Base-by-base conservation (phyloP, 2,329 filamentous ascomycete species). In the Scedosporium aurantiacum region DNA sequence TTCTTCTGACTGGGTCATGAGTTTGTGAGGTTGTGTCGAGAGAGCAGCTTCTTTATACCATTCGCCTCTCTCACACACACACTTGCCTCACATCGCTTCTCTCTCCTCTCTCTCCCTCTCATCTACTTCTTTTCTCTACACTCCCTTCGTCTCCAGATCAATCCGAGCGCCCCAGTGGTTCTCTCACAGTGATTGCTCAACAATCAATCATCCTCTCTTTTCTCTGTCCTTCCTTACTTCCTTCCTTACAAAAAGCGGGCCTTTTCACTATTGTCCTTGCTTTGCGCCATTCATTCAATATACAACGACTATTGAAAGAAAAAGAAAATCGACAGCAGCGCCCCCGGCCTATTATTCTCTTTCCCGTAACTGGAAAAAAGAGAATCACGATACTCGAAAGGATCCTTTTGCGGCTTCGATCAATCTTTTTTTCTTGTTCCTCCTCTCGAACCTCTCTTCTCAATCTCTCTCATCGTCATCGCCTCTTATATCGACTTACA, bases 221-320 rank as follows among this genome's bases (percentile, higher is more conserved):
- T 54, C 32, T 18, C 47, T 37, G 28, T 12, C 45, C 50, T 58
- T 61, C 4, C 37, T 16, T 58, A 37, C 28, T 62, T 55, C 10
- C 37, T 23, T 56, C 43, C 56, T 61, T 18, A 23, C 21, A 52
- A 50, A 52, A 50, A 50, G 14, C 58, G 16, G 47, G 50, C 50
- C 50, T 54, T 54, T 23, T 50, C 32, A 25, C 25, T n/a, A 47
- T 58, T 47, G 57, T 27, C 25, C 50, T 25, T 21, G 37, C 55
- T 63, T 57, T 54, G 56, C 23, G 56, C 58, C 47, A 45, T 14
- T 54, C 52, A 57, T 62, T 61, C 60, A 56, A 28, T 28, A 43
- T 54, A 60, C 45, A 40, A 52, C 32, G 10, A 8, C 32, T 16
- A 21, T 25, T 27, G 52, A 57, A 32, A 57, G 32, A 37, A 14